Evolutionary conservation across 108 stramenopile genomes (phyloP), one percentile per base, ranked within the genome.

Genomic region (Fragilaria crotonensis): DNA sequence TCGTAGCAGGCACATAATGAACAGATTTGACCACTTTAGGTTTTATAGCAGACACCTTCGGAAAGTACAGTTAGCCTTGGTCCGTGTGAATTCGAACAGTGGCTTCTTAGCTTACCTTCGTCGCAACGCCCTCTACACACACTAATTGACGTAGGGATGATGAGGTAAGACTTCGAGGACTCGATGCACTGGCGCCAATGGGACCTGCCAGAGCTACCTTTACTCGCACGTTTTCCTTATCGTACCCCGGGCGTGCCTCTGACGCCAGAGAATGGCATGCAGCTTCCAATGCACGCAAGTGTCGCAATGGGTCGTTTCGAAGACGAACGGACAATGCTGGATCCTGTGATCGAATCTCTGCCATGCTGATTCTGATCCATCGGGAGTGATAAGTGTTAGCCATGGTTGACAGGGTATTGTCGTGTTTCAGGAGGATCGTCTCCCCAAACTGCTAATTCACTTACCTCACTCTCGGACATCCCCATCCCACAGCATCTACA

Each of bases 61-160:
- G 59, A 19, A 27, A 29, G 1, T 11, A 50, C n/a, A 27, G 27
- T 25, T 55, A 23, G 20, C 21, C 17, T 31, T 45, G 63, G 44
- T 36, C 22, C 5, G 45, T 2, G 36, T 54, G n/a, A 9, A 9
- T 45, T 23, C 0, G 11, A 59, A 58, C 14, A 71, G 58, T 19
- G 14, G 3, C 4, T 9, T 20, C 20, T 9, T 59, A 59, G 4
- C 22, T 3, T 50, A 50, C 54, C 68, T 97, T 97, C 1, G 96
- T 97, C 28, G 97, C 97, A 23, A 99, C 97, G 19, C 99, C 99
- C 69, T 99, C 97, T 1, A 99, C 97, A 58, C 94, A 94, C 23
- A 99, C 90, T 22, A 97, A 79, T 21, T 81, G 78, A 30, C 88
- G 67, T 41, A 94, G 63, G 2, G 73, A 69, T 0, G 68, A 59